These are phyloP conservation scores for Beauveria medogensis DNA, from an alignment of 2,329 filamentous ascomycete genomes.

Conservation along the genomic window DNA sequence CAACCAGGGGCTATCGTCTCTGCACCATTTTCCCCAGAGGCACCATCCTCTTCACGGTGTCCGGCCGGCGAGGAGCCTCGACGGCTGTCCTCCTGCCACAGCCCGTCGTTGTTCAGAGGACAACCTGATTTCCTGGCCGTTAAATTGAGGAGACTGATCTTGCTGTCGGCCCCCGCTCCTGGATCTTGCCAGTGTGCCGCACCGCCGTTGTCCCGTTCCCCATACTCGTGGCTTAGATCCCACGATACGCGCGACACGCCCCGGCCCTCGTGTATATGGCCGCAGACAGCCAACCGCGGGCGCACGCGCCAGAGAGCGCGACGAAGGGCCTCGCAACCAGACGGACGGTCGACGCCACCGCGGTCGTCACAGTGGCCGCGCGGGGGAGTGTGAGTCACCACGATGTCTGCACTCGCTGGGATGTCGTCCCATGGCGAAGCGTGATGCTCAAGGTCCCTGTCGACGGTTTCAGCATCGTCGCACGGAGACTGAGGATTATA, in stretches of 20 bases:
- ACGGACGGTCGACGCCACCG: constrained; percentile 26
- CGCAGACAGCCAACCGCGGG: constrained; percentile 59
- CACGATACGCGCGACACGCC: constrained; percentile 57
- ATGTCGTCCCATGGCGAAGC: constrained; percentile 52
- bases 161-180: constrained; percentile 41
- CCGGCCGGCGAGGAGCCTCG: too few species aligned
- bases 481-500: constrained; percentile 3
- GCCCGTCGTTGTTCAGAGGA: neutral
- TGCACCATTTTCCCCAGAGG: constrained; percentile 5
- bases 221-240: constrained; percentile 36
- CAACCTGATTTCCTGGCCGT: neutral
- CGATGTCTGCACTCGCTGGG: constrained; percentile 53
- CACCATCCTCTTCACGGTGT: neutral
- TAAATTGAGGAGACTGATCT: neutral
- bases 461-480: constrained; percentile 8
- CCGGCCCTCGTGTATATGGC: constrained; percentile 63
- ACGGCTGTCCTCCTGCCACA: neutral
- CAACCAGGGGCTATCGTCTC: constrained; percentile 32
- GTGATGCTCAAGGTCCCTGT: constrained; percentile 15
- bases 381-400: constrained; percentile 65
- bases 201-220: constrained; percentile 28
- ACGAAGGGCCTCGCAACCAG: constrained; percentile 54
- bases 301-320: constrained; percentile 51
- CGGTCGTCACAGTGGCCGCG: constrained; percentile 48
- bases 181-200: constrained; percentile 51